Conservation (phyloP, 345 rosid species). For the Salix purpurea region DNA sequence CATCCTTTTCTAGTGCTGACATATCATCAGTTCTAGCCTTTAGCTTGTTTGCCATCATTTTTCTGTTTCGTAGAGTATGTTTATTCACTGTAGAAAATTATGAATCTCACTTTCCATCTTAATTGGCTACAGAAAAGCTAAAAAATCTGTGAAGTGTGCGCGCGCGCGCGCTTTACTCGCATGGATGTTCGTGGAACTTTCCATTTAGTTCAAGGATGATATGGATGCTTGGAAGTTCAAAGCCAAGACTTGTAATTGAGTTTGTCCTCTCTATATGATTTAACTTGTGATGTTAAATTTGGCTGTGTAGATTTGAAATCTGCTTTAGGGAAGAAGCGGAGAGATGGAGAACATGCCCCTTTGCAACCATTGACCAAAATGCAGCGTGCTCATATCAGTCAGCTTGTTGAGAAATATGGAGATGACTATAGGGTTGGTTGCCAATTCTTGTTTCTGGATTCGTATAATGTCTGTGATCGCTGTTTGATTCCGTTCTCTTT, state of each 20-base stretch:
- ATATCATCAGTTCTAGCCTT: no score
- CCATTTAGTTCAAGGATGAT: neutral
- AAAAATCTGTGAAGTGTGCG: no score
- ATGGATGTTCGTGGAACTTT: neutral
- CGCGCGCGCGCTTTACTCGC: neutral
- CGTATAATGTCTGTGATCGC: neutral
- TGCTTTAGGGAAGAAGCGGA: constrained; percentile 83
- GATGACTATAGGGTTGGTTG: constrained; percentile 65
- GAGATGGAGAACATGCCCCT: constrained; percentile 73
- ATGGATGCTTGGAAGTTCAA: neutral
- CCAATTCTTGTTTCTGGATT: neutral
- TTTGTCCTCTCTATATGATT: neutral
- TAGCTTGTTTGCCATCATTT: no score
- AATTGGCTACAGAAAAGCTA: no score
- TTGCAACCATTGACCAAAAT: constrained; percentile 71
- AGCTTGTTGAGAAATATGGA: constrained; percentile 65
- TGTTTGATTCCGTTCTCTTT: neutral
- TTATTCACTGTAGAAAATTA: no score
- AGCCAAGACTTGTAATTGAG: neutral
- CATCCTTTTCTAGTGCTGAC: no score
- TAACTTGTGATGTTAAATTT: neutral
- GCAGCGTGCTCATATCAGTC: constrained; percentile 60
- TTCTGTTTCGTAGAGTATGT: no score
- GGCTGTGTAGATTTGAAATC: constrained; percentile 63
- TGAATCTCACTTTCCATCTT: no score